Base-by-base conservation (phyloP, 345 rosid genomes). In the Lepidium didymum region DNA sequence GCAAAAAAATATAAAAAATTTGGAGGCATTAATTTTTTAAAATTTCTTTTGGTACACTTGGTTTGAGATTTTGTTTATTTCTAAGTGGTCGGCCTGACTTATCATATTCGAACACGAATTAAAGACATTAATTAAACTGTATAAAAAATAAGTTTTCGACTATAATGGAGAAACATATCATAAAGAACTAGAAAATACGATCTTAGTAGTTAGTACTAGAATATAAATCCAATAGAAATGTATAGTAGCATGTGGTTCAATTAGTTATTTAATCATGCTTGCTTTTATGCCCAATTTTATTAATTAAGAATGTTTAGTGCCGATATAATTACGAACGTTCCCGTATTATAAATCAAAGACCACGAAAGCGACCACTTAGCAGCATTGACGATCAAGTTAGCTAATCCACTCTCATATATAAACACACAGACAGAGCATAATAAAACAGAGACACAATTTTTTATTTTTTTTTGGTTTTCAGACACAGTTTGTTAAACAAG, bases 221-320 rank as follows among this genome's bases (percentile, higher is more conserved):
- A 34, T 16, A 42, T n/a, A 53, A 16, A 15, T 41, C 31, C 14
- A 53, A 41, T 43, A 41, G 52, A 51, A 42, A 16, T 43, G 51
- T 19, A 34, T 60, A 42, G 5, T 29, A 41, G n/a, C 52, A 66
- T 27, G 51, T 16, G 70, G 51, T 27, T 6, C 55, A 31, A 44
- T 23, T 23, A 23, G 3, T 23, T 25, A 55, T 19, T 34, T 56
- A 44, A 19, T 25, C n/a, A 19, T 33, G 8, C 25, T 13, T 67
- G 25, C 34, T 56, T 19, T 23, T 45, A 45, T 67, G 54, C 27
- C 9, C 7, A 45, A 56, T 10, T 12, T 52, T 34, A 34, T 44
- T 18, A 34, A 56, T 44, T 55, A 68, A 21, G 12, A 68, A 14
- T 21, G 29, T 0, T 66, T 65, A 53, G 70, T 65, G 60, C 55